phyloP scores from a whole-genome alignment of 371 early-diverging fungal species.

The Lichtheimia corymbifera region DNA sequence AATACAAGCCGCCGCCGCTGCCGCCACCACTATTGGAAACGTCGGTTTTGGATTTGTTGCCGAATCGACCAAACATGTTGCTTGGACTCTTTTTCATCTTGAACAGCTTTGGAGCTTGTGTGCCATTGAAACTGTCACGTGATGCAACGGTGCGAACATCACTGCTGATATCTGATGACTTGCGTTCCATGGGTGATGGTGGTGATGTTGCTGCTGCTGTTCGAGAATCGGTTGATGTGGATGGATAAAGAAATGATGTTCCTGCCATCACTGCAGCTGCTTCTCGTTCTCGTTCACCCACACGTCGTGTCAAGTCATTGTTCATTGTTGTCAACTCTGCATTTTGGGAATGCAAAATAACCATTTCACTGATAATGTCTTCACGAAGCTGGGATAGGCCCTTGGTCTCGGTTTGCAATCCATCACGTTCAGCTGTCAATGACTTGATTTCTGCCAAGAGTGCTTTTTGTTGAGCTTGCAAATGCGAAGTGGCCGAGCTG shows the following conservation, averaged over 20 bases:
- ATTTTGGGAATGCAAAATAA: conserved; percentile 52
- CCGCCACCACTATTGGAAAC: background rate
- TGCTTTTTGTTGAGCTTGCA: conserved; percentile 17
- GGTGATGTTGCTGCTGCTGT: conserved; percentile 12
- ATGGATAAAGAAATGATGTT: conserved; percentile 18
- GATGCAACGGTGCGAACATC: conserved; percentile 20
- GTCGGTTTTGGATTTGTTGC: background rate
- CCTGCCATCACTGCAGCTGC: conserved; percentile 28
- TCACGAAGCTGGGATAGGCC: conserved; percentile 31
- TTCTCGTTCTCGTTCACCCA: conserved; percentile 35
- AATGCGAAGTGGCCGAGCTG: too few relatives aligned
- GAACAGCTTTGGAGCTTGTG: conserved; percentile 37
- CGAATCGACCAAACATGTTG: conserved; percentile 45
- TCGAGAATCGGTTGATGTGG: conserved; percentile 1
- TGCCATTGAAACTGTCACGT: conserved; percentile 32
- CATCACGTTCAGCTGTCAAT: conserved; percentile 29
- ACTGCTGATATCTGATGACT: conserved; percentile 4
- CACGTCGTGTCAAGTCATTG: conserved; percentile 54
- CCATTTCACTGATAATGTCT: conserved; percentile 53
- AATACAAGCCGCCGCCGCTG: conserved; percentile 3
- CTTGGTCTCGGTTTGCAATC: conserved; percentile 25
- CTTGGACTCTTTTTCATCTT: conserved; percentile 39
- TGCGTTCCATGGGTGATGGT: conserved; percentile 1
- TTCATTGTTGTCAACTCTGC: conserved; percentile 56
- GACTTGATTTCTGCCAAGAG: conserved; percentile 33